Base-by-base conservation (phyloP, 2,329 filamentous ascomycete species). In the Aspergillaceae sp. region DNA sequence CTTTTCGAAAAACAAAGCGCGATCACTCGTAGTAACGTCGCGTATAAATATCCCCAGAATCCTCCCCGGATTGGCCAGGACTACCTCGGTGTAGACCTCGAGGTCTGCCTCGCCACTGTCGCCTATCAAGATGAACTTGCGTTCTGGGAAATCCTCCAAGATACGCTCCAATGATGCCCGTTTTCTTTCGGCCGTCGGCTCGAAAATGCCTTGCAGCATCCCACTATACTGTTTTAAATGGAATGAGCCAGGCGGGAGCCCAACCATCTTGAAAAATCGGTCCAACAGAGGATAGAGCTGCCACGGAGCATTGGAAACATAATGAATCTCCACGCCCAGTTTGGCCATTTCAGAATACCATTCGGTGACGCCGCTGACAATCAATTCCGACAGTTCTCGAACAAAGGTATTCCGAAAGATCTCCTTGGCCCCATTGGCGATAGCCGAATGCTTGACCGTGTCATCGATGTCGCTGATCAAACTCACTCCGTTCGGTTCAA, bases 291-390 rank as follows among this genome's bases (percentile, higher is more conserved):
- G 92, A 57, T 87, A 98, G 5, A 98, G 76, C 64, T 98, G 94
- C 94, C 94, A 98, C 0, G 92, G 92, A 43, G 91, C 94, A 67
- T 98, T 98, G n/a, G 92, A 98, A 53, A 95, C 94, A 65, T 98
- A 98, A 63, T 98, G 94, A 44, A 98, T 78, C 56, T 83, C 80
- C 27, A 97, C 91, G 11, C 90, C 89, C 70, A 91, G 80, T 19
- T 82, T 74, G 35, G 85, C 77, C 68, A 98, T 76, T 19, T 75
- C 75, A 33, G 74, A 80, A 62, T 97, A 98, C 91, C 92, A 97
- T 51, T 94, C 87, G 48, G 75, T 79, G 19, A 97, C 90, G 2
- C 92, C 92, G 10, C 89, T 84, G 26, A 98, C 82, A 0, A 82
- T 88, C 40, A 97, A 74, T 49, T 91, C 88, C 3, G 70, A 74